Conservation (phyloP, 768 basidiomycete species). For the Kwoniella botswanensis region DNA sequence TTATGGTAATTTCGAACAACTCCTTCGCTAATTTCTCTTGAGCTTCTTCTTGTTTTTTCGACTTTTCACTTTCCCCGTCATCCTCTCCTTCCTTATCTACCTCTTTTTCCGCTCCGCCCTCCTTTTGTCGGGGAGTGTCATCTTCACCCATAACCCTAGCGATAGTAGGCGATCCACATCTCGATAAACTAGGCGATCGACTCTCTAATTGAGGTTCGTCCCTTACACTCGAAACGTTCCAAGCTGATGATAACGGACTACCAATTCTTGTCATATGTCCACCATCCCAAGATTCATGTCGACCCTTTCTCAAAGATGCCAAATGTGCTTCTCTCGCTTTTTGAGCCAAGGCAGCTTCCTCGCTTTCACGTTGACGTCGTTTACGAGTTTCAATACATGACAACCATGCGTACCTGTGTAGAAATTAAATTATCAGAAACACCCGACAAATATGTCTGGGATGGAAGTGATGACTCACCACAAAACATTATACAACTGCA, state of each 20-base stretch:
- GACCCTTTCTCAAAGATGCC: conserved; percentile 22
- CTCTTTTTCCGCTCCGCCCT: background rate
- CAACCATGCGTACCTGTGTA: conserved; percentile 30
- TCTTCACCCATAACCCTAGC: conserved; percentile 6
- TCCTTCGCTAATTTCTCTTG: conserved; percentile 4
- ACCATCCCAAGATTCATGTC: conserved; percentile 9
- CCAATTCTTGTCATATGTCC: background rate
- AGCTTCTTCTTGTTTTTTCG: background rate
- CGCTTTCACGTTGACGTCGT: conserved; percentile 12
- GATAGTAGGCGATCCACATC: conserved; percentile 19
- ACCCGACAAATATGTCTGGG: background rate
- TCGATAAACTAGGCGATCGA: conserved; percentile 21
- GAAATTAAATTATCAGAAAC: background rate
- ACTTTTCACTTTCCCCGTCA: too few relatives aligned
- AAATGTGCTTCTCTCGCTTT: conserved; percentile 25
- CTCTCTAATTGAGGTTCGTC: conserved; percentile 22
- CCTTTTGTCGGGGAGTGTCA: background rate
- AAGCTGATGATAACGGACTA: conserved; percentile 13
- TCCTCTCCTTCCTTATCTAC: background rate
- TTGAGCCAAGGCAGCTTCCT: conserved; percentile 12
- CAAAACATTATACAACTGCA: conserved; percentile 89
- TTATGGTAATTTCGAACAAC: conserved; percentile 12
- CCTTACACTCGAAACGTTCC: conserved; percentile 22
- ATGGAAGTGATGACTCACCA: conserved; percentile 63
- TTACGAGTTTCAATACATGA: conserved; percentile 25